phyloP scores from a whole-genome alignment of 148 eudicot genomes.

The Bassia scoparia region DNA sequence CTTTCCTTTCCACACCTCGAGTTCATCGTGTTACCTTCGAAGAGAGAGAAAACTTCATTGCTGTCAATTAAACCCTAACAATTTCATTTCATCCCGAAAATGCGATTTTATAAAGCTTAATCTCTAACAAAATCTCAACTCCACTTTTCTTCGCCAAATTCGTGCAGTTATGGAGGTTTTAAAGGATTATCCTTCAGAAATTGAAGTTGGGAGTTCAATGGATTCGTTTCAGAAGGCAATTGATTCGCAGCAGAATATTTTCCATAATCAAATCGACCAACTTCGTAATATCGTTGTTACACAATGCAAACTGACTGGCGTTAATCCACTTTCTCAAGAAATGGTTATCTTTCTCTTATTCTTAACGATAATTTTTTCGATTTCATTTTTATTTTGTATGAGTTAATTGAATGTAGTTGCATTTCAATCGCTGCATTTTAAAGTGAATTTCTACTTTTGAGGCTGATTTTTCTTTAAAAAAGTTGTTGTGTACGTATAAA shows the following conservation, averaged over 20 bases:
- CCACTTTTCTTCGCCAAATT: not conserved
- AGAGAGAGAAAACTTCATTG: not conserved
- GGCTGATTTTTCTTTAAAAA: too few relatives aligned
- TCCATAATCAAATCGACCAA: constrained; percentile 61
- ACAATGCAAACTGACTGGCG: constrained; percentile 86
- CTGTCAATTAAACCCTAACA: not conserved
- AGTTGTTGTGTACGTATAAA: not conserved
- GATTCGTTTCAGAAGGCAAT: constrained; percentile 45
- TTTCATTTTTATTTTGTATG: not conserved
- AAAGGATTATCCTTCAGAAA: constrained; percentile 38
- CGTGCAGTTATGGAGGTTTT: constrained; percentile 33
- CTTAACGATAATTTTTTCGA: too few relatives aligned
- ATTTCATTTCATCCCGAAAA: not conserved
- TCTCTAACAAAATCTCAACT: not conserved
- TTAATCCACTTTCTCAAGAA: constrained; percentile 92
- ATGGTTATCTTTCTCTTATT: constrained; percentile 64
- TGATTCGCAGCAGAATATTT: constrained; percentile 56
- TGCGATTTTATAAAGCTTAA: not conserved
- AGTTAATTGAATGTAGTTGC: too few relatives aligned
- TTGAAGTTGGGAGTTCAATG: constrained; percentile 38
- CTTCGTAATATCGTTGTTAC: constrained; percentile 51
- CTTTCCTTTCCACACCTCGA: not conserved
- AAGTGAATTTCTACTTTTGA: not conserved
- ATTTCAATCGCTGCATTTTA: not conserved
- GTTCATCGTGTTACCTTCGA: not conserved